A percentile compares a stretch with the other conserved stretches of the same genome.
phyloP scores from a whole-genome alignment of 108 stramenopile species.

The Fistulifera pelliculosa region DNA sequence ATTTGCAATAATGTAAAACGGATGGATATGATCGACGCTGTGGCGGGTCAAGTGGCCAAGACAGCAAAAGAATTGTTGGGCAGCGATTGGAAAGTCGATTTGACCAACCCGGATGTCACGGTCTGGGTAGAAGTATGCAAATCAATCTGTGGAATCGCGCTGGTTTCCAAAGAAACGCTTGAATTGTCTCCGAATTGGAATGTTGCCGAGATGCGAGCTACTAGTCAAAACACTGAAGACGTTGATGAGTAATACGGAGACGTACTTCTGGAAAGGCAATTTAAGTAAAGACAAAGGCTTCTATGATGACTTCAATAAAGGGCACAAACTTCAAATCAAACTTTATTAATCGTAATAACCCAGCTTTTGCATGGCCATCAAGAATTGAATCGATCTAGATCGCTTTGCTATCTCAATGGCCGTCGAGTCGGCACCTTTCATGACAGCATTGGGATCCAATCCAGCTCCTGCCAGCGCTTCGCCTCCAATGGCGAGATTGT shows the following conservation, averaged over 20 bases:
- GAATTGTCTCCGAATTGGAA: conserved; percentile 17
- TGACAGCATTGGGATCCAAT: conserved; percentile 36
- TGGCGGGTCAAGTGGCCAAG: conserved; percentile 24
- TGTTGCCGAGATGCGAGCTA: conserved; percentile 10
- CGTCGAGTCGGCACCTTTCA: conserved; percentile 37
- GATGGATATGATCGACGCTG: conserved; percentile 33
- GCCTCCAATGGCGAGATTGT: conserved; percentile 67
- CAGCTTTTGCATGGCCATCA: conserved; percentile 50
- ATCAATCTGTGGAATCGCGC: conserved; percentile 54
- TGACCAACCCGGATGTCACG: conserved; percentile 54
- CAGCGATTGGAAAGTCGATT: conserved; percentile 30
- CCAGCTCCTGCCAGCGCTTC: conserved; percentile 51
- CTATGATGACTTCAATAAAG: too few species aligned
- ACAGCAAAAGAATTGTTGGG: conserved; percentile 1
- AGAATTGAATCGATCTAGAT: conserved; percentile 48
- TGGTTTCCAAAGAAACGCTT: conserved; percentile 27
- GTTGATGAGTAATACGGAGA: too few species aligned
- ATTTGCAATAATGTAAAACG: conserved; percentile 41
- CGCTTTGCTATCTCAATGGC: conserved; percentile 49
- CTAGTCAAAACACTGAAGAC: background rate
- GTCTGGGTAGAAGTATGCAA: conserved; percentile 62
- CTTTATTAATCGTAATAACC: conserved; percentile 39
- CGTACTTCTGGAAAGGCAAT: too few species aligned
- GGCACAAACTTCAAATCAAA: background rate
- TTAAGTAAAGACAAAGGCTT: too few species aligned